Evolutionary conservation across 768 basidiomycete species (phyloP).

Genomic region (Lactifluus hygrophoroides): DNA sequence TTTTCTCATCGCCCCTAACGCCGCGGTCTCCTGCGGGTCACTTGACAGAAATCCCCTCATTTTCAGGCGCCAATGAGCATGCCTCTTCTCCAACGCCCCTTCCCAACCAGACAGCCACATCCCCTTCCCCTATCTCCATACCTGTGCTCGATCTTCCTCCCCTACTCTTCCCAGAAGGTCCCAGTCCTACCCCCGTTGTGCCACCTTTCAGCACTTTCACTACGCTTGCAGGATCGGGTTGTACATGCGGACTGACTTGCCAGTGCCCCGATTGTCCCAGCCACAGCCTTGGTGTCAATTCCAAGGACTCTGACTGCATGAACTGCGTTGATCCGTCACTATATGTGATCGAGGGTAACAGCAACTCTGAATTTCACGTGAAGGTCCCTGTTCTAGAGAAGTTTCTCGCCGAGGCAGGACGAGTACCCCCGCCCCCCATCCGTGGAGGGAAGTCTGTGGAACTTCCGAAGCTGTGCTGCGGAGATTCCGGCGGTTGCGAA

Average conservation of each 20-base stretch:
- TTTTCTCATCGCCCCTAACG: constrained; percentile 3
- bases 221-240: constrained; percentile 20
- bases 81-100: background rate
- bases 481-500: constrained; percentile 17
- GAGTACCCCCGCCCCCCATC: constrained; percentile 15
- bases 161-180: constrained; percentile 9
- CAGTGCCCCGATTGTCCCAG: constrained; percentile 16
- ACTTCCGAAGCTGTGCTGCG: constrained; percentile 21
- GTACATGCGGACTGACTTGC: constrained; percentile 21
- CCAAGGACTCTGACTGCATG: constrained; percentile 3
- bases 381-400: constrained; percentile 10
- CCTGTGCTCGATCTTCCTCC: constrained; percentile 19
- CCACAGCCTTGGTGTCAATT: background rate
- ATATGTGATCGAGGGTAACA: constrained; percentile 7
- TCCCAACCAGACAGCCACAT: background rate
- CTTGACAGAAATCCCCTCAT: background rate
- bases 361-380: background rate
- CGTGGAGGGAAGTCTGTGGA: constrained; percentile 16
- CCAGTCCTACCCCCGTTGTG: constrained; percentile 9
- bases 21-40: background rate
- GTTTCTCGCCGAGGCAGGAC: constrained; percentile 17
- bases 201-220: constrained; percentile 21
- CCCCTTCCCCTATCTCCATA: background rate
- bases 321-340: constrained; percentile 16
- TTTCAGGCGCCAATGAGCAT: background rate